These are phyloP conservation scores for Fusarium verrucosum DNA, from an alignment of 2,329 filamentous ascomycete species.

Conservation along the genomic window DNA sequence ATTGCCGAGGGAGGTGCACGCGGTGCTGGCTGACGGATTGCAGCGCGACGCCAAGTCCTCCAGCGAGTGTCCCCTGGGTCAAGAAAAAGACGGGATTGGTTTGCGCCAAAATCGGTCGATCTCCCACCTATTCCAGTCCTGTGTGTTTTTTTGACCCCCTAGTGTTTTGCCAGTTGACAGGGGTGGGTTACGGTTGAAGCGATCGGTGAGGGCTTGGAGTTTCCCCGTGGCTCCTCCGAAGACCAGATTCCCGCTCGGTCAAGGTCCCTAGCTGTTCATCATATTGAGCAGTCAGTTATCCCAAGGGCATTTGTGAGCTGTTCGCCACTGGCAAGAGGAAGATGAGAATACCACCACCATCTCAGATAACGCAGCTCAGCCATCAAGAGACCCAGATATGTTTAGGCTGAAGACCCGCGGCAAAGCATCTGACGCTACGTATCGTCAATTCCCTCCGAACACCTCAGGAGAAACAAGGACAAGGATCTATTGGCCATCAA, in stretches of 20 bases:
- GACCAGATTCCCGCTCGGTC: slow-evolving; percentile 34
- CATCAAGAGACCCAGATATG: background rate
- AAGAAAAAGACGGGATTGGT: background rate
- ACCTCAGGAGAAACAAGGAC: slow-evolving; percentile 35
- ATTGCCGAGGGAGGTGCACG: slow-evolving; percentile 26
- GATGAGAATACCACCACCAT: background rate
- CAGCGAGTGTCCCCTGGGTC: background rate
- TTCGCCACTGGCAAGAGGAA: slow-evolving; percentile 24
- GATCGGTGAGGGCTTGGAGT: slow-evolving; percentile 40
- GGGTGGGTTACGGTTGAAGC: slow-evolving; percentile 37
- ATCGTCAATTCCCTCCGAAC: slow-evolving; percentile 6
- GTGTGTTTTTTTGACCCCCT: background rate
- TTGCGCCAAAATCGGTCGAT: background rate
- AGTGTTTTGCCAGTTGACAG: slow-evolving; percentile 18
- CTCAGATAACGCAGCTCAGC: background rate
- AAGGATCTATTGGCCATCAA: slow-evolving; percentile 24
- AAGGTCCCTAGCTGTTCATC: slow-evolving; percentile 22
- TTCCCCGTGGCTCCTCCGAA: slow-evolving; percentile 27
- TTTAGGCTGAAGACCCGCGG: slow-evolving; percentile 34
- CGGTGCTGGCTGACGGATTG: slow-evolving; percentile 31
- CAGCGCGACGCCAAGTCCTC: slow-evolving; percentile 23
- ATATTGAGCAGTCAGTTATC: slow-evolving; percentile 32
- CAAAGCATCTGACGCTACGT: slow-evolving; percentile 19
- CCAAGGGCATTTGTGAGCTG: slow-evolving; percentile 28
- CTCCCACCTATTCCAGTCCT: background rate